phyloP scores from a whole-genome alignment of 129 eudicot genomes.

The Chrysanthemum lavandulifolium region DNA sequence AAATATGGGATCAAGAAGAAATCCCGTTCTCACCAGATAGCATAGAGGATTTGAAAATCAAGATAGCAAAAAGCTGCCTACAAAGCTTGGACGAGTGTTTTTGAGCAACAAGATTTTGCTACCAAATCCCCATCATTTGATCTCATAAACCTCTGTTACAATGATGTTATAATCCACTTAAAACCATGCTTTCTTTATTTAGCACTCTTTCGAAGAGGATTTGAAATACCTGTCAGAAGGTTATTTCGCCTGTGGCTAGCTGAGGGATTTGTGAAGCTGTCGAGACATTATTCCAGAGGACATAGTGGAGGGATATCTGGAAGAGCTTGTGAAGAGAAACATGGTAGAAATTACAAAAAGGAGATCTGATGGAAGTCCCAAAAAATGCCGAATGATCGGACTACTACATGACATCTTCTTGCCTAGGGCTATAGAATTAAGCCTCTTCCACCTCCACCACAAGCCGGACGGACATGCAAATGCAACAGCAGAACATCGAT shows the following conservation, averaged over 20 bases:
- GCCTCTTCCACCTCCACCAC: slow-evolving; percentile 34
- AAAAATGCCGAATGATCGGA: slow-evolving; percentile 35
- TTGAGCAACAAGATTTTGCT: slow-evolving; percentile 8
- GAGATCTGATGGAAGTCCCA: slow-evolving; percentile 28
- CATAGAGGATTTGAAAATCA: slow-evolving; percentile 22
- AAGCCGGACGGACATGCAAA: slow-evolving; percentile 8
- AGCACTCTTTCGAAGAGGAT: slow-evolving; percentile 29
- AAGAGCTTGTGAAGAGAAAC: slow-evolving; percentile 41
- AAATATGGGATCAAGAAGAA: slow-evolving; percentile 22
- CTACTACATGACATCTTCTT: slow-evolving; percentile 27
- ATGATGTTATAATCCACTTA: slow-evolving; percentile 30
- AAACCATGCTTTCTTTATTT: slow-evolving; percentile 41
- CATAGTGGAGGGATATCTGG: slow-evolving; percentile 33
- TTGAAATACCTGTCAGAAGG: slow-evolving; percentile 32
- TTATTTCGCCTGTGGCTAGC: slow-evolving; percentile 48
- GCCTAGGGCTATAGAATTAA: slow-evolving; percentile 29
- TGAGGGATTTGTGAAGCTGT: slow-evolving; percentile 37
- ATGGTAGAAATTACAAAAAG: slow-evolving; percentile 33
- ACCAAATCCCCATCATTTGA: slow-evolving; percentile 18
- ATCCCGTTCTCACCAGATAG: slow-evolving; percentile 23
- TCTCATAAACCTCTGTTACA: slow-evolving; percentile 29
- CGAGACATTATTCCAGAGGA: slow-evolving; percentile 23
- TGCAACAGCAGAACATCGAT: slow-evolving; percentile 15
- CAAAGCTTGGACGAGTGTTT: slow-evolving; percentile 32
- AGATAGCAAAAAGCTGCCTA: slow-evolving; percentile 35